Conservation (phyloP, 768 basidiomycete genomes). For the Russula foetens region DNA sequence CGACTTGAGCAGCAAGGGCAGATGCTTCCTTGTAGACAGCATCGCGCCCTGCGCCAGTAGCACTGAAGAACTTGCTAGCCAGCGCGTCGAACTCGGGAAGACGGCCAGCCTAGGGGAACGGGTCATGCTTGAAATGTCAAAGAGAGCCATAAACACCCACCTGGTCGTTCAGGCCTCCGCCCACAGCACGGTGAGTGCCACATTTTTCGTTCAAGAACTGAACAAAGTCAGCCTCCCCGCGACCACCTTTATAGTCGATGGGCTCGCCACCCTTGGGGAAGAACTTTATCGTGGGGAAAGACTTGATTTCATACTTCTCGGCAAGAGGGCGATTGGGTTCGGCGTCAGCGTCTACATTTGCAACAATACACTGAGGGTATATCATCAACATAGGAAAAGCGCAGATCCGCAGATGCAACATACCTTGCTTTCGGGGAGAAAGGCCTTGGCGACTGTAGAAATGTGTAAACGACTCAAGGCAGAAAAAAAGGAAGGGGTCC, state of each 20-base stretch:
- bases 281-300: slow-evolving; percentile 95
- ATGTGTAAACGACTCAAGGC: neutral
- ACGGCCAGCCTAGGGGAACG: slow-evolving; percentile 62
- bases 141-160: slow-evolving; percentile 27
- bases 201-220: slow-evolving; percentile 79
- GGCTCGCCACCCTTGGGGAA: slow-evolving; percentile 64
- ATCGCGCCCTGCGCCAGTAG: slow-evolving; percentile 46
- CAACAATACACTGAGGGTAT: slow-evolving; percentile 64
- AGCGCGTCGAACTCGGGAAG: slow-evolving; percentile 67
- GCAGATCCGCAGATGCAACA: slow-evolving; percentile 19
- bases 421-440: slow-evolving; percentile 71
- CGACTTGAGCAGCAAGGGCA: slow-evolving; percentile 40
- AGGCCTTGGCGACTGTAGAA: slow-evolving; percentile 59
- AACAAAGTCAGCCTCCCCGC: slow-evolving; percentile 70
- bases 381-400: slow-evolving; percentile 10
- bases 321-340: slow-evolving; percentile 67
- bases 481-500: neutral
- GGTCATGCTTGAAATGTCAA: neutral
- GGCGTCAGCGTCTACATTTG: slow-evolving; percentile 87
- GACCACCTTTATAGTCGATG: slow-evolving; percentile 58
- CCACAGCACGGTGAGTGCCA: slow-evolving; percentile 74
- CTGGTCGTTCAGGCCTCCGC: slow-evolving; percentile 69
- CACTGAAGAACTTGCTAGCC: slow-evolving; percentile 65
- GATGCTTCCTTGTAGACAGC: slow-evolving; percentile 61
- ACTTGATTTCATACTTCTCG: slow-evolving; percentile 58